Evolutionary conservation across 257 asterid genomes (phyloP), one percentile per base, ranked within the genome.

Genomic region (Capsicum chinense): DNA sequence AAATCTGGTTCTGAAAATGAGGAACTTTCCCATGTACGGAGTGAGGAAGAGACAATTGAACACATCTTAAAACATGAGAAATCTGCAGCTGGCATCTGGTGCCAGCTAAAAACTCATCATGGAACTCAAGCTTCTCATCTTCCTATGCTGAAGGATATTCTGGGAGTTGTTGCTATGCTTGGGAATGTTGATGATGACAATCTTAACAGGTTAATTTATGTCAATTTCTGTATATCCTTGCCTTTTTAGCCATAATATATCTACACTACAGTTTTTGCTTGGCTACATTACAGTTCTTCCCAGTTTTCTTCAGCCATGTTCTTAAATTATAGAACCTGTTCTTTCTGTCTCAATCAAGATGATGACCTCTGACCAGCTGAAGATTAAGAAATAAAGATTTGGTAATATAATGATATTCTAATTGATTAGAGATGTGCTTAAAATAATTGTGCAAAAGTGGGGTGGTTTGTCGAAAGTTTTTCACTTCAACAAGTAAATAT

Each of bases 151-250:
- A 89, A 91, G 84, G 97, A 92, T 80, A 90, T 93, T 87, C 67
- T 93, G 16, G 99, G 99, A 79, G 52, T 92, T 79, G 96, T 94
- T 88, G 95, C 96, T 71, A 88, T 91, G 63, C 97, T 95, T 79
- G 97, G 96, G 81, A 91, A 86, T 80, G 88, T 92, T 81, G 94
- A 89, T 19, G 96, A 93, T 83, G 90, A 85, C 79, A 90, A 88
- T 86, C 93, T 95, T 66, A 94, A 94, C 95, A 89, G 98, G 99
- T 94, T 87, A 79, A 91, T 85, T 88, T 79, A 17, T 63, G 33
- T 13, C 60, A 42, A 64, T 73, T 35, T 79, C 68, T 85, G 68
- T 83, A 79, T 85, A 42, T 39, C 37, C 66, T 85, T 83, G 81
- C 70, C 63, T 42, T 62, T 33, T 56, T 54, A 7, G 62, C 52